These are phyloP conservation scores for Paratinospora sagittata DNA, from an alignment of 164 flowering plant genomes.

Conservation along the genomic window DNA sequence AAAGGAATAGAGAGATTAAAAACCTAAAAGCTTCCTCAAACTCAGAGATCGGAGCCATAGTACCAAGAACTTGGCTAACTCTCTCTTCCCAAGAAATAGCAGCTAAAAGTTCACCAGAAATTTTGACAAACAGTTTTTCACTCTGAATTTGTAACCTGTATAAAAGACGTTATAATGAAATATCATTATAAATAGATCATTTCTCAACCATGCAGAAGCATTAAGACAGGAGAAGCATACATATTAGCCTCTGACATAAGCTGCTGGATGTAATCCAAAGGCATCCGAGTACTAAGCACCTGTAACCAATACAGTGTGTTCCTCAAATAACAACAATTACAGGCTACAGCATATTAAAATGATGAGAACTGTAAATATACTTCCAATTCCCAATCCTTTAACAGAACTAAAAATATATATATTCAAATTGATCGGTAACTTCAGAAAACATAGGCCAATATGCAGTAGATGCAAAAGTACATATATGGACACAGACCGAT, in stretches of 20 bases:
- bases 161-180: neutral
- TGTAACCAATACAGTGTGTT: conserved; percentile 23
- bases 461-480: neutral
- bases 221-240: conserved; percentile 32
- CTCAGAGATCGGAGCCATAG: conserved; percentile 51
- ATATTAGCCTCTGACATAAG: conserved; percentile 46
- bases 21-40: conserved; percentile 72
- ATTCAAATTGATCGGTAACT: neutral
- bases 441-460: neutral
- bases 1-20: neutral
- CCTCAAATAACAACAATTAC: neutral
- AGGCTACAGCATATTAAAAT: neutral
- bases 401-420: neutral
- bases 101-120: conserved; percentile 40
- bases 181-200: neutral
- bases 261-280: conserved; percentile 49
- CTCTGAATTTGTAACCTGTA: conserved; percentile 59
- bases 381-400: neutral
- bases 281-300: conserved; percentile 41
- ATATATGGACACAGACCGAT: no score
- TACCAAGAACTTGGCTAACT: conserved; percentile 45
- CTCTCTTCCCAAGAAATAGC: conserved; percentile 72
- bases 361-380: neutral
- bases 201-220: neutral
- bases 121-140: conserved; percentile 50